Conservation (phyloP, 352 stramenopile species). For the Phytophthora aleatoria region DNA sequence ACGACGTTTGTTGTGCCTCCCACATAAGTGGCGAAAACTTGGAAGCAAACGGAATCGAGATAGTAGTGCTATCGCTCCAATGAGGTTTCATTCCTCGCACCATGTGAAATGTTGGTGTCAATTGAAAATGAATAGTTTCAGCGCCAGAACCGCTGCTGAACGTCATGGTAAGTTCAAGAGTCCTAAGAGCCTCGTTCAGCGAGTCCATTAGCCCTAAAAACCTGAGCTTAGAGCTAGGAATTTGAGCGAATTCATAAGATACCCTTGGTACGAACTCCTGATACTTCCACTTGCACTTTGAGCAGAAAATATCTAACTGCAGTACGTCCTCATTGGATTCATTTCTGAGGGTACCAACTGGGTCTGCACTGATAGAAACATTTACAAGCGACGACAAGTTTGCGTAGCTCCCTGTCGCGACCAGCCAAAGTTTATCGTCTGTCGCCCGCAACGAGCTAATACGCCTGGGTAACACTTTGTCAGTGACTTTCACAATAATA, state of each 20-base stretch:
- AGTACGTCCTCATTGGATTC: constrained; percentile 16
- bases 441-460: constrained; percentile 7
- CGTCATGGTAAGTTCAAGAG: constrained; percentile 16
- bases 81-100: neutral
- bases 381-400: constrained; percentile 15
- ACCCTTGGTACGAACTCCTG: constrained; percentile 37
- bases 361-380: constrained; percentile 10
- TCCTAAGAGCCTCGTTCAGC: constrained; percentile 29
- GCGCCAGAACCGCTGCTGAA: neutral
- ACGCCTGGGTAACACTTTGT: neutral
- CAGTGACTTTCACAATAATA: constrained; percentile 14
- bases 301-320: constrained; percentile 35
- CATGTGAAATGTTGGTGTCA: neutral
- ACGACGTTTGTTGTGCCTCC: neutral
- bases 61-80: constrained; percentile 11
- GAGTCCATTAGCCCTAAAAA: constrained; percentile 26
- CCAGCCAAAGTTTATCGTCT: constrained; percentile 7
- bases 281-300: constrained; percentile 36
- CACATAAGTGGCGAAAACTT: constrained; percentile 1
- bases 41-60: constrained; percentile 17
- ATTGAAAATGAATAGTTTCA: constrained; percentile 19
- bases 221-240: constrained; percentile 23
- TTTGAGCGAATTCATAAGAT: constrained; percentile 46
- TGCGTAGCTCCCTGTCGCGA: neutral
- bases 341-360: neutral